Percentiles rank a stretch among this genome's conserved stretches.
phyloP scores from a whole-genome alignment of 2,329 filamentous ascomycete species.

The Apiospora saccharicola region DNA sequence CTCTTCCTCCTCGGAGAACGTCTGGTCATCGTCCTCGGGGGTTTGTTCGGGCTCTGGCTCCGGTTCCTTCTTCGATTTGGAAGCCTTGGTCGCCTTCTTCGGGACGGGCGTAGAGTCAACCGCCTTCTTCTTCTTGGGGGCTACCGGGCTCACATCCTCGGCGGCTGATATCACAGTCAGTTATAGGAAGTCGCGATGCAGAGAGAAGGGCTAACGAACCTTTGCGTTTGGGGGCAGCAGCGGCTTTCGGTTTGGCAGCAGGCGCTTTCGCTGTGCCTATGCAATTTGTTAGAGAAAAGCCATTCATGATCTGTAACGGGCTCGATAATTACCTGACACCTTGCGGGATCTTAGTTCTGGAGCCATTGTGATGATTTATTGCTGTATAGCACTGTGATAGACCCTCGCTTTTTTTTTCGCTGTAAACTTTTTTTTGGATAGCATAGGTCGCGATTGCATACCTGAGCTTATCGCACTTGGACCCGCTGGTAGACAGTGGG shows the following conservation, averaged over 20 bases:
- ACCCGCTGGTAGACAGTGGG: not conserved
- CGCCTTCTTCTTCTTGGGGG: constrained; percentile 55
- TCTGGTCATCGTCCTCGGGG: constrained; percentile 51
- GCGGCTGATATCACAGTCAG: constrained; percentile 45
- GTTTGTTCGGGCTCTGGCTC: constrained; percentile 45
- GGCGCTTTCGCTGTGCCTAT: constrained; percentile 31
- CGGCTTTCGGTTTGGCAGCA: constrained; percentile 43
- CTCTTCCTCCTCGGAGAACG: constrained; percentile 45
- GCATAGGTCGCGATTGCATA: not conserved
- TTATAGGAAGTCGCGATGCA: not conserved
- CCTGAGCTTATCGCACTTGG: not conserved
- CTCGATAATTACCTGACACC: constrained; percentile 23
- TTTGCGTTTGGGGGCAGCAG: constrained; percentile 45
- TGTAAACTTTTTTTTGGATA: constrained; percentile 14
- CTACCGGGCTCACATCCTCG: constrained; percentile 54
- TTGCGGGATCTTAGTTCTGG: constrained; percentile 28
- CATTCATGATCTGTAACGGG: not conserved
- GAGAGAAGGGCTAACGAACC: constrained; percentile 35
- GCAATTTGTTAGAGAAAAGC: not conserved
- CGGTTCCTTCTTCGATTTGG: constrained; percentile 37
- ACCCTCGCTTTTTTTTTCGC: not conserved
- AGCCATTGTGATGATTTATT: constrained; percentile 26
- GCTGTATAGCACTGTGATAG: constrained; percentile 1
- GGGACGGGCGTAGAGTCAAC: constrained; percentile 40
- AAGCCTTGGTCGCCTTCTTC: constrained; percentile 36